Evolutionary conservation across 2,329 filamentous ascomycete species (phyloP), one percentile per base, ranked within the genome.

Genomic region (Scytalidium sp.): DNA sequence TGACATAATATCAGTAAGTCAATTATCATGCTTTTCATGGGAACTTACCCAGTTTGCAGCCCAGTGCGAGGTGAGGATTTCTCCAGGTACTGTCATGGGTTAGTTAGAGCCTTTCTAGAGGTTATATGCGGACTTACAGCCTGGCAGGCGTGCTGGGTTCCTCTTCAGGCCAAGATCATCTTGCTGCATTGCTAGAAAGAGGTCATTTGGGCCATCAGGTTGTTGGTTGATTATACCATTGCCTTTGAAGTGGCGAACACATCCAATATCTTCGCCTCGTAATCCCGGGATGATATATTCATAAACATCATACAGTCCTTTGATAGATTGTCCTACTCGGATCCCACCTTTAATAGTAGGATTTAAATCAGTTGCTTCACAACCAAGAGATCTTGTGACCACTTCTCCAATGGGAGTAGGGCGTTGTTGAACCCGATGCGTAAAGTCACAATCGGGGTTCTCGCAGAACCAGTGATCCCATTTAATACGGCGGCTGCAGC

Each of bases 381-480:
- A 39, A 22, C 29, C 19, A 19, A 45, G 36, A 11, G 42, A 27
- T 21, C 47, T 40, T 9, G 51, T 47, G 39, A 60, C 51, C 3
- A 55, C 54, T 19, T 58, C 46, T 0, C 41, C 5, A 11, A 57
- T 49, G 8, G 52, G 29, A 15, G 62, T 29, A 7, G 42, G 11
- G 15, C 17, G 11, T 11, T 47, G 49, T 1, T 27, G 45, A 1
- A 61, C 5, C 1, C 29, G 10, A 32, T 75, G 67, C 10, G 59
- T 61, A 44, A 76, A 87, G 2, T 61, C 63, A 56, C 84, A 88
- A 1, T 56, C 57, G 0, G 56, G 54, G 13, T 74, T 79, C 41
- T 75, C 70, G 52, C 86, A 91, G 21, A 69, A 65, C 85, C 84
- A 89, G 1, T 75, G 73, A 4, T 66, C 67, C 84, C 85, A 91